Evolutionary conservation across 371 early-diverging fungal genomes (phyloP), one percentile per base, ranked within the genome.

Genomic region (Batrachochytrium dendrobatidis): DNA sequence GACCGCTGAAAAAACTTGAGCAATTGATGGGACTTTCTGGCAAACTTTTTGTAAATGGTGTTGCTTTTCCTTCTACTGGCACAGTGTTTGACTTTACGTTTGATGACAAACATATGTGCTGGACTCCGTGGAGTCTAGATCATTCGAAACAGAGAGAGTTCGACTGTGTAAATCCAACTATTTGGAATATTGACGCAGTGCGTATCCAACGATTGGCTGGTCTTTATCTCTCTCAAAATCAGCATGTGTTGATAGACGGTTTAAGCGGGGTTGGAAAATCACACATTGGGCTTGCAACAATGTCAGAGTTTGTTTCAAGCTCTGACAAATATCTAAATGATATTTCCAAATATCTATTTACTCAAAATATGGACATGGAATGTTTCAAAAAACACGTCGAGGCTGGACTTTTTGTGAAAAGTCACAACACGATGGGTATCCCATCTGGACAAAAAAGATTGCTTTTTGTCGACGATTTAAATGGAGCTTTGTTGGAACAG

Each of bases 391-490:
- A 49, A 10, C 45, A 43, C 26, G 52, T 73, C n/a, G 65, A 62
- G 30, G 18, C 22, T 17, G 53, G 59, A 8, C 57, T 67, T 25
- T 39, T 48, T 18, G 55, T 70, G 50, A 72, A 73, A 51, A 29
- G 73, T 10, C 35, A 48, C 20, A 65, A 65, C 28, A 61, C 68
- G 18, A 44, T 69, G 20, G 74, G 74, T 15, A 55, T 56, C 17
- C 51, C 53, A 15, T 32, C 35, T 24, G 66, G 63, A 3, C 48
- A 61, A 18, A 44, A 45, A 2, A 53, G 57, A n/a, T 50, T 61
- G 15, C 24, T 65, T 17, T 62, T 73, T 33, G 51, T 74, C 20
- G 74, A 74, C 50, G 74, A 74, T 53, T 25, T 51, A 28, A 51
- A 29, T 22, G 25, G 12, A 12, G 7, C n/a, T 4, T 8, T 32